Percentiles rank a stretch among this genome's conserved stretches.
Evolutionary conservation across 1,139 yeast genomes (phyloP).

Genomic region (Lodderomyces jiufengensis): DNA sequence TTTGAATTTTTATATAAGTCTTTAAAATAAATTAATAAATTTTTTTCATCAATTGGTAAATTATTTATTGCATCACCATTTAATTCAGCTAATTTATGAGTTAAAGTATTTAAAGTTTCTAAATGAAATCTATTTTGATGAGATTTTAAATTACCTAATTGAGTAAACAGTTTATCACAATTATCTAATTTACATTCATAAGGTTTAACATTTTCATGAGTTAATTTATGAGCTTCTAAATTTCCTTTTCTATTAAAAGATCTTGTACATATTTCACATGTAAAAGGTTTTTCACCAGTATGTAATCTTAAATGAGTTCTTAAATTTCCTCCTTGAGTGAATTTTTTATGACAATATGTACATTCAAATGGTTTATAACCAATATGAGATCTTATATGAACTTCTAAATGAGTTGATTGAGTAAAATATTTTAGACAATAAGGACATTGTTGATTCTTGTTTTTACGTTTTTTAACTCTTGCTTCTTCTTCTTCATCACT

Average conservation of each 20-base stretch:
- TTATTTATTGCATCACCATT: slow-evolving; percentile 43
- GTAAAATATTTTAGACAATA: slow-evolving; percentile 69
- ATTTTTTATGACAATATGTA: slow-evolving; percentile 70
- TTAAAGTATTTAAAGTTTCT: slow-evolving; percentile 61
- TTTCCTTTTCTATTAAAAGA: slow-evolving; percentile 87
- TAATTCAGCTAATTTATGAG: slow-evolving; percentile 60
- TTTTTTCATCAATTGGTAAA: slow-evolving; percentile 59
- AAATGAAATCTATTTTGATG: slow-evolving; percentile 90
- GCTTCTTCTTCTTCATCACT: slow-evolving; percentile 18
- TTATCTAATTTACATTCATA: slow-evolving; percentile 74
- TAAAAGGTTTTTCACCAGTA: slow-evolving; percentile 88
- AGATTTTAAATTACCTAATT: slow-evolving; percentile 86
- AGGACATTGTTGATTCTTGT: slow-evolving; percentile 63
- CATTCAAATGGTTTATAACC: slow-evolving; percentile 82
- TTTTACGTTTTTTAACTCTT: slow-evolving; percentile 27
- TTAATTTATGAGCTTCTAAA: slow-evolving; percentile 77
- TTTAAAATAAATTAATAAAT: slow-evolving; percentile 73
- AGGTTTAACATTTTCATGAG: slow-evolving; percentile 79
- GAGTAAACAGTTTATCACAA: slow-evolving; percentile 85
- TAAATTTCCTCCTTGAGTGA: slow-evolving; percentile 90
- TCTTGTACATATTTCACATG: slow-evolving; percentile 69
- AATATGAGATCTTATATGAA: slow-evolving; percentile 73
- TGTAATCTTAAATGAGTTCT: slow-evolving; percentile 85
- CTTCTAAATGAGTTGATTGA: slow-evolving; percentile 75
- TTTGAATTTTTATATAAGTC: slow-evolving; percentile 81